These are phyloP conservation scores for Amyloporia xantha DNA, from an alignment of 768 basidiomycete genomes.

Conservation along the genomic window DNA sequence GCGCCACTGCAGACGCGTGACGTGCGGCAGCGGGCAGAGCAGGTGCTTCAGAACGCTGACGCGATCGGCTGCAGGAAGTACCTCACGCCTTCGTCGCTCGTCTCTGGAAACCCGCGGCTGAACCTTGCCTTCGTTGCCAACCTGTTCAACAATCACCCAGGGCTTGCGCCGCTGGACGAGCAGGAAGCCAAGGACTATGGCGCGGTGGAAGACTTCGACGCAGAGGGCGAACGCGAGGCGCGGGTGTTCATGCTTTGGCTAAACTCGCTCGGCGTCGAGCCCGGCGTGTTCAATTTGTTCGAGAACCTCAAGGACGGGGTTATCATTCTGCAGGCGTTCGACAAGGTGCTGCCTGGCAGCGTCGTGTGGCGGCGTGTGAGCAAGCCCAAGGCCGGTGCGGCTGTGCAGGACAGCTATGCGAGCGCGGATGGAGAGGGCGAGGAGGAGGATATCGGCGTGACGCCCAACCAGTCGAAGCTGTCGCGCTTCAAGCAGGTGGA, in stretches of 20 bases:
- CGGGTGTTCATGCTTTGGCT: constrained; percentile 98
- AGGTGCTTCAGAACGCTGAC: constrained; percentile 92
- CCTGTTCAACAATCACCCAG: constrained; percentile 96
- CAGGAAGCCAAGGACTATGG: constrained; percentile 90
- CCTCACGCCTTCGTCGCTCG: constrained; percentile 84
- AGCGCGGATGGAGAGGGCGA: constrained; percentile 46
- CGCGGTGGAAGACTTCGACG: constrained; percentile 93
- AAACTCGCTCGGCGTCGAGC: constrained; percentile 95
- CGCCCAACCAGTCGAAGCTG: constrained; percentile 75
- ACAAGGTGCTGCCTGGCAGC: constrained; percentile 87
- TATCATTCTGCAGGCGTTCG: constrained; percentile 91
- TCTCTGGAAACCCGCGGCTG: constrained; percentile 92
- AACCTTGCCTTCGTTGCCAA: constrained; percentile 99
- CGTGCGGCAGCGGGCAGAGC: constrained; percentile 78
- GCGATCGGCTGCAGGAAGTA: constrained; percentile 94
- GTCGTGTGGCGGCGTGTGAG: constrained; percentile 96
- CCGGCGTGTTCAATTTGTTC: constrained; percentile 92
- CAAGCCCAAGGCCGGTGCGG: constrained; percentile 73
- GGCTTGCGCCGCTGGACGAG: constrained; percentile 90
- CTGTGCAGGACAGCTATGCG: constrained; percentile 24
- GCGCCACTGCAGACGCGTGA: constrained; percentile 85
- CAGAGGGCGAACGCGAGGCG: constrained; percentile 97
- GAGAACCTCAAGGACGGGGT: constrained; percentile 93
- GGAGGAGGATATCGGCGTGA: constrained; percentile 77
- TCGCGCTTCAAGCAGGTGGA: constrained; percentile 97